Base-by-base conservation (phyloP, 768 basidiomycete species). In the Xerocomus brunneocitrinus region DNA sequence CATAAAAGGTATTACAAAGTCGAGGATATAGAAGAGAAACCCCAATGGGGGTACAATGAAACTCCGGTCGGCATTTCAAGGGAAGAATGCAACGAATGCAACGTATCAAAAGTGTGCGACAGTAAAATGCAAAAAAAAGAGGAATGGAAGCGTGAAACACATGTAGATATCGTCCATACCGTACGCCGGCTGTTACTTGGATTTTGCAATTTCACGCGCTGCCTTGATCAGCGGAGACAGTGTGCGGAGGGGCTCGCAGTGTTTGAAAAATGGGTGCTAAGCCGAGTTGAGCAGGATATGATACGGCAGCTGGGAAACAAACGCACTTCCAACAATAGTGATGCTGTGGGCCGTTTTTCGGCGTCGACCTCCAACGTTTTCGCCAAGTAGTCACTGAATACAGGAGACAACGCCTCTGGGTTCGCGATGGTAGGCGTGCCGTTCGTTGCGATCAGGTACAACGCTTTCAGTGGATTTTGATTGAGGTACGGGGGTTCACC, bases 371-470 rank as follows among this genome's bases (percentile, higher is more conserved):
- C 94, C 43, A 98, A 75, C 8, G 88, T 87, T 71, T 88, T 85
- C 4, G 85, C 79, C 40, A 99, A 76, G 63, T 97, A 99, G 64
- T 97, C 91, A 50, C 82, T 85, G 76, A 99, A 98, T 14, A 89
- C 78, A 0, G 82, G 64, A 3, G 85, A 88, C 32, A 89, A 71
- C 49, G 79, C 73, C 63, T 87, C 87, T 8, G 95, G 95, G 69
- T 97, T 98, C 50, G 91, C 89, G 60, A 99, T 93, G 49, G 88
- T 89, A 0, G 97, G 97, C 24, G 95, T 98, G 27, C 97, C 95
- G 62, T 98, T 98, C 8, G 95, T 99, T 2, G 95, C 95, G 62
- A 99, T 99, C 45, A 99, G 82, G 71, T 98, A 99, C 41, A 99
- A 74, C 3, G 97, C 97, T 69, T 97, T 98, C 49, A 97, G 77